A percentile compares a stretch with the other conserved stretches of the same genome.
Conservation (phyloP, 169 alveolate species). For the Plasmodium blacklocki region DNA sequence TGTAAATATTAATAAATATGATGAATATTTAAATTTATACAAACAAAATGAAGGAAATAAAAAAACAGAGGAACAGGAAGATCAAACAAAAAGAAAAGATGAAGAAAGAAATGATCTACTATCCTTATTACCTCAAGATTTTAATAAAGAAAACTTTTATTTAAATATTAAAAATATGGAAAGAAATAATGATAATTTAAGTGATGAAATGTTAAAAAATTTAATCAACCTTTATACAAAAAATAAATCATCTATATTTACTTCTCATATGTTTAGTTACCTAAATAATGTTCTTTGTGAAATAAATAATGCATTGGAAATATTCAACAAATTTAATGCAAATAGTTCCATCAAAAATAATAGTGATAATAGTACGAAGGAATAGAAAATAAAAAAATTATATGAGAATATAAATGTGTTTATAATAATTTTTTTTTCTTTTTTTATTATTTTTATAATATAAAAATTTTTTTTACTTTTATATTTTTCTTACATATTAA, state of each 20-base stretch:
- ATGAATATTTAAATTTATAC: too few species aligned
- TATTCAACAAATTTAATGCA: conserved; percentile 51
- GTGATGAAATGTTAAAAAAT: conserved; percentile 72
- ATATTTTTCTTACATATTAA: too few species aligned
- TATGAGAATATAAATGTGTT: not conserved
- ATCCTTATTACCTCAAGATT: too few species aligned
- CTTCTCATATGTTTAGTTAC: conserved; percentile 69
- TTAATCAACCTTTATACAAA: conserved; percentile 61
- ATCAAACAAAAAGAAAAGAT: too few species aligned
- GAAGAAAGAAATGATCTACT: too few species aligned
- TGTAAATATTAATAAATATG: too few species aligned
- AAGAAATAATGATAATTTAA: conserved; percentile 30
- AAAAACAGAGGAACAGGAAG: too few species aligned
- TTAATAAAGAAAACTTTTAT: too few species aligned
- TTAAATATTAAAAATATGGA: conserved; percentile 16
- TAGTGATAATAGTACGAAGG: conserved; percentile 9
- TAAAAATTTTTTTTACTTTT: too few species aligned
- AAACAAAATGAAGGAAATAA: too few species aligned
- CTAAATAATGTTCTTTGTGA: conserved; percentile 67
- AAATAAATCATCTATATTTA: conserved; percentile 69
- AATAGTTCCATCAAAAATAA: conserved; percentile 34
- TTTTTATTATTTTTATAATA: too few species aligned
- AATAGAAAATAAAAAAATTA: not conserved
- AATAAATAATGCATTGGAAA: conserved; percentile 62
- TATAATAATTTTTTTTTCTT: not conserved